Evolutionary conservation across 2,329 filamentous ascomycete genomes (phyloP), one percentile per base, ranked within the genome.

Genomic region (Talaromyces pinophilus): DNA sequence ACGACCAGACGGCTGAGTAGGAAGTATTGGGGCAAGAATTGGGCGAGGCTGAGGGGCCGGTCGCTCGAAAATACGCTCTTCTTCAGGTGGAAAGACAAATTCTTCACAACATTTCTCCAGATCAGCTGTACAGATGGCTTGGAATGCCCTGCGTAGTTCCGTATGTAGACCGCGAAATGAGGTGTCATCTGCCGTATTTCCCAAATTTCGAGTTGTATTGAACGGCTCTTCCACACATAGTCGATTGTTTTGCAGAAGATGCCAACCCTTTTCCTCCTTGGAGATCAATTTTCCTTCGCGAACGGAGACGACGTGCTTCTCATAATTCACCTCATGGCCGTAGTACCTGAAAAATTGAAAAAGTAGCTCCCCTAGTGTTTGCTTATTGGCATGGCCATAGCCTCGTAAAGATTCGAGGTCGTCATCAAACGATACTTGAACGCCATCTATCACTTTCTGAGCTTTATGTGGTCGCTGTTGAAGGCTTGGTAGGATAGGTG

Each of bases 191-290:
- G 93, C 95, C 1, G 95, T 98, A 73, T 99, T 99, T 50, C 93
- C 95, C 55, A 99, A 83, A 76, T 99, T 99, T 50, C 95, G 88
- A 42, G 86, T 85, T 3, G 86, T 90, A 73, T 97, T 99, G 83
- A 99, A 99, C 0, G 95, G 95, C 77, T 99, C 95, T 76, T 99
- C 95, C 11, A 99, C 92, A 76, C 94, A 97, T 38, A 99, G 85
- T 69, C 91, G 88, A 73, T 96, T 95, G 73, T 93, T 93, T 66
- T 90, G 82, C 42, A 87, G 84, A 61, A 91, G 84, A 73, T 93
- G 88, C 95, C 95, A 98, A 30, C 89, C 89, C 82, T 98, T 98
- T 66, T 92, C 92, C 69, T 87, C 85, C 77, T 97, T 94, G 8
- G 89, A 88, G 65, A 96, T 81, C 65, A 93, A 80, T 72, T 86